Evolutionary conservation across 148 eudicot genomes (phyloP), one percentile per base, ranked within the genome.

Genomic region (Rhododendron henanense): DNA sequence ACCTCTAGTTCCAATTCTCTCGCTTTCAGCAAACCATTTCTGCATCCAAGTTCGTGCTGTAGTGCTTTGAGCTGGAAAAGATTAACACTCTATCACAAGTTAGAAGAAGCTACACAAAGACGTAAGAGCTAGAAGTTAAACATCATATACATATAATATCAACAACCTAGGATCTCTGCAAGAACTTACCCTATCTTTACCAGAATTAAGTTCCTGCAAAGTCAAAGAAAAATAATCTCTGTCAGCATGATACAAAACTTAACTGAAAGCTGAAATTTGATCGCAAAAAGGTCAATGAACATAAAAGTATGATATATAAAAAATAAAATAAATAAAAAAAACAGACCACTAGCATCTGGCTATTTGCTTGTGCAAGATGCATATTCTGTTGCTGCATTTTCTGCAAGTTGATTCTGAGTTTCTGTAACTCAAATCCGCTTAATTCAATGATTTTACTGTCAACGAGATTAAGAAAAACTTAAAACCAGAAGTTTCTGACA

Each of bases 301-400:
- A 71, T 37, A 3, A 48, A 75, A 65, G 78, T 31, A 53, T 44
- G 53, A 73, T 79, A 0, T 79, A 0, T 51, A 76, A 45, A 87
- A 19, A 19, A 0, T n/a, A 33, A 50, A 83, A 69, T 41, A 76
- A n/a, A n/a, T n/a, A n/a, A n/a, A n/a, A 44, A 59, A 83, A 59
- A 89, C 94, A 77, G 57, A 93, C 96, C 88, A 85, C 89, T 33
- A 92, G 87, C 87, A 93, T 88, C 41, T 91, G 92, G 87, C 87
- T 87, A 87, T 93, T 89, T 74, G 94, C 89, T 85, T 89, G 92
- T 81, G 93, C 93, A 53, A 93, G 92, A n/a, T 92, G 92, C 33
- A 74, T 51, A 88, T 93, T 93, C 90, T 92, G 94, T 86, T 89
- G 90, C 86, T 90, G 94, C 85, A 88, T 31, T 83, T 90, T 91